Conservation (phyloP, 2,329 filamentous ascomycete species). For the Phialophora expanda region DNA sequence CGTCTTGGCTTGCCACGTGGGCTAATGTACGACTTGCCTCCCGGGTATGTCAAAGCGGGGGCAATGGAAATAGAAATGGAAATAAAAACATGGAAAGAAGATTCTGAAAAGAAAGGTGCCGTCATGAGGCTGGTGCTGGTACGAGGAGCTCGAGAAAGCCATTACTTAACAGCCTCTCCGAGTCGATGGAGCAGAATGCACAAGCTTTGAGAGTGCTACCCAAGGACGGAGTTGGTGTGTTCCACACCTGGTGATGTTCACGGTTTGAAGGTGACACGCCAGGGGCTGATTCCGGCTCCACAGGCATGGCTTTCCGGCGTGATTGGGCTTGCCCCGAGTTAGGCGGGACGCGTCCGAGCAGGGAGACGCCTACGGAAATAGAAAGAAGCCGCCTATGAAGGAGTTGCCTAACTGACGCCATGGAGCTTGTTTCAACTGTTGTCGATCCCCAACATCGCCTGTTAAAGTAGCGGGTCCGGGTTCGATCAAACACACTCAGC, state of each 20-base stretch:
- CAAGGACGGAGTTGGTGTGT: not conserved
- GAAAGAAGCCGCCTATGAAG: not conserved
- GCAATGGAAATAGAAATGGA: not conserved
- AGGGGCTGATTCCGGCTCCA: not conserved
- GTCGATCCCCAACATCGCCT: not conserved
- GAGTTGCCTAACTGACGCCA: not conserved
- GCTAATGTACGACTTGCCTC: too few species aligned
- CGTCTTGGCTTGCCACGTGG: not conserved
- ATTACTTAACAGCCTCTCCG: too few species aligned
- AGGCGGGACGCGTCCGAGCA: not conserved
- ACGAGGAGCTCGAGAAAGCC: too few species aligned
- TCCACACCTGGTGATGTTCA: not conserved
- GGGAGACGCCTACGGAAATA: not conserved
- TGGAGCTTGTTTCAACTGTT: slow-evolving; percentile 6
- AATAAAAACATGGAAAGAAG: too few species aligned
- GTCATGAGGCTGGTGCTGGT: too few species aligned
- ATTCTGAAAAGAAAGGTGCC: too few species aligned
- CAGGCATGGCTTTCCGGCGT: not conserved
- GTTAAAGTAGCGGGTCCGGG: too few species aligned
- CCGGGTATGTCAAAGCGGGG: not conserved
- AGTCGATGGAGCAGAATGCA: too few species aligned
- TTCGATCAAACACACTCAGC: too few species aligned
- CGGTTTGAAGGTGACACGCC: slow-evolving; percentile 4
- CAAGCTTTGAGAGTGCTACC: not conserved
- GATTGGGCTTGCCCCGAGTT: not conserved